A percentile compares a stretch with the other conserved stretches of the same genome.
Conservation (phyloP, 192 early-diverging fungal species). For the Coemansia sp. region DNA sequence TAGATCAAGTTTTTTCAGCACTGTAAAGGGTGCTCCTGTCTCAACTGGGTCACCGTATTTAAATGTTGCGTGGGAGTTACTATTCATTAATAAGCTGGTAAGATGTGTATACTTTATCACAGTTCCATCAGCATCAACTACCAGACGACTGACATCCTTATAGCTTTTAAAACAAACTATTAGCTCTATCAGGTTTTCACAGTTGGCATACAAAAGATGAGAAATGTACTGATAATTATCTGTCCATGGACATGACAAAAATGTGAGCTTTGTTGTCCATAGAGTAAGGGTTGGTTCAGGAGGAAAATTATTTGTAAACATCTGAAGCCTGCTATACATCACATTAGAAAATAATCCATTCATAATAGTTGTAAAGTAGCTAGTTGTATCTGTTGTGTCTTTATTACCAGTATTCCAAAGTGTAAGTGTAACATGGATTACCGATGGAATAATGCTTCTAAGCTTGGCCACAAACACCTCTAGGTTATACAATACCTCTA, state of each 20-base stretch:
- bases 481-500: neutral
- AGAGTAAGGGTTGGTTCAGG: neutral
- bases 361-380: neutral
- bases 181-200: neutral
- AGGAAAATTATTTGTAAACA: neutral
- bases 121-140: neutral
- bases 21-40: conserved; percentile 12
- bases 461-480: neutral
- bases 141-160: neutral
- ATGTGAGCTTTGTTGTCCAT: neutral
- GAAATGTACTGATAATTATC: neutral
- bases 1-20: neutral
- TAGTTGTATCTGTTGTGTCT: too few relatives aligned
- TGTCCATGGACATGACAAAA: neutral
- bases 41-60: neutral
- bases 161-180: neutral
- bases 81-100: too few relatives aligned
- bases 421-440: neutral
- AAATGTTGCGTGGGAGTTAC: too few relatives aligned
- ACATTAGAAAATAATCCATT: neutral
- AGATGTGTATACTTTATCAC: neutral
- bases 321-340: neutral
- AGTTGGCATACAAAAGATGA: neutral
- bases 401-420: neutral
- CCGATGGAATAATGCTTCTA: neutral